Conservation (phyloP, 352 stramenopile genomes). For the Blastocystis sp. region DNA sequence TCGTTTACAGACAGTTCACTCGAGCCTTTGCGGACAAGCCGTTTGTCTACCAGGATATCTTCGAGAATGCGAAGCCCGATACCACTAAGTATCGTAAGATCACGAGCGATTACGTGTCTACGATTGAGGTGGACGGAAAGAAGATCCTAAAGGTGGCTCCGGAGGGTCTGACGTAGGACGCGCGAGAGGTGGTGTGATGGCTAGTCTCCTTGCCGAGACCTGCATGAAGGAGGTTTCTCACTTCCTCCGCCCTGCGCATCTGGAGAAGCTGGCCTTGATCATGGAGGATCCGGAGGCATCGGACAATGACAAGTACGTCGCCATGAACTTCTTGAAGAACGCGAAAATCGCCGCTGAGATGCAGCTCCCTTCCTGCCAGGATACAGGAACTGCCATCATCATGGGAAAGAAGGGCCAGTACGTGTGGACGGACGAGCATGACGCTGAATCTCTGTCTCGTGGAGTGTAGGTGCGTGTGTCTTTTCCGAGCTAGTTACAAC, state of each 20-base stretch:
- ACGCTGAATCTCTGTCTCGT: constrained; percentile 68
- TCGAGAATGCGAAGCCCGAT: constrained; percentile 60
- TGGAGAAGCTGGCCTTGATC: constrained; percentile 72
- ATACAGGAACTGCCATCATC: constrained; percentile 77
- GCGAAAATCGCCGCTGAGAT: constrained; percentile 74
- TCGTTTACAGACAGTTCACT: background rate
- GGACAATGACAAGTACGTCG: constrained; percentile 77
- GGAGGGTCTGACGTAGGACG: constrained; percentile 56
- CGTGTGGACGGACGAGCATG: constrained; percentile 73
- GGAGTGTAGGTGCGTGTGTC: constrained; percentile 61
- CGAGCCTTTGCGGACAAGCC: constrained; percentile 54
- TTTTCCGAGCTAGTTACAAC: constrained; percentile 63
- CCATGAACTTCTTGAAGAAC: constrained; percentile 76
- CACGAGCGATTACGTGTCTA: constrained; percentile 62
- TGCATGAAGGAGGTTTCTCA: constrained; percentile 76
- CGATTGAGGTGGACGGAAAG: constrained; percentile 61
- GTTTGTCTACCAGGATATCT: constrained; percentile 64
- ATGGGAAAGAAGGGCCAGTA: constrained; percentile 72
- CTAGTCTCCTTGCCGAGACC: constrained; percentile 65
- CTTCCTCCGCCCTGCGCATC: constrained; percentile 70
- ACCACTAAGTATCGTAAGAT: constrained; percentile 63
- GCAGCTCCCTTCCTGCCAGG: constrained; percentile 72
- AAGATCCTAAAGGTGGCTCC: constrained; percentile 64
- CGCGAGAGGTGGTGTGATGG: constrained; percentile 56
- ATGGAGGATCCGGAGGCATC: constrained; percentile 75